A percentile compares a stretch with the other conserved stretches of the same genome.
Evolutionary conservation across 1,139 yeast genomes (phyloP).

Genomic region (Diutina ranongensis): DNA sequence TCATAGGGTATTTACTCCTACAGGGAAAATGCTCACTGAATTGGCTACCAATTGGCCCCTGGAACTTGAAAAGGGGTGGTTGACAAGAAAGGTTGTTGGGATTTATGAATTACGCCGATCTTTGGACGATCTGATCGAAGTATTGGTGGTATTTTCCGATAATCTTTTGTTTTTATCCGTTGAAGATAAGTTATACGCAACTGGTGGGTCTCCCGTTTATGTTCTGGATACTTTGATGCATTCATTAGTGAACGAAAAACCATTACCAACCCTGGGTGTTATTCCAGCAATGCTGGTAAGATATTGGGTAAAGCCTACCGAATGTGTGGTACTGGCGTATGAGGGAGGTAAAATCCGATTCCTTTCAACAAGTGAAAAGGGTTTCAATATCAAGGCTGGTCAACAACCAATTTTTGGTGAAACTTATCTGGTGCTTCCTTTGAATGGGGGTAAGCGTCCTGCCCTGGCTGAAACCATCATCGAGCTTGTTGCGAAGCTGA

Average conservation of each 20-base stretch:
- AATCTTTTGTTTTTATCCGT: constrained; percentile 53
- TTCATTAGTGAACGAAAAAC: constrained; percentile 76
- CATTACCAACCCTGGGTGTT: constrained; percentile 39
- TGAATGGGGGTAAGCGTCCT: background rate
- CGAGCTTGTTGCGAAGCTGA: constrained; percentile 64
- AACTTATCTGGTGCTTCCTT: constrained; percentile 9
- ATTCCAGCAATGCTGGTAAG: constrained; percentile 62
- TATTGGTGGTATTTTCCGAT: constrained; percentile 74
- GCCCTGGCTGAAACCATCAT: constrained; percentile 31
- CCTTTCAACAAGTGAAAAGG: constrained; percentile 15
- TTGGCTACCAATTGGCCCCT: constrained; percentile 81
- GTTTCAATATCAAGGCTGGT: constrained; percentile 15
- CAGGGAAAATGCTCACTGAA: constrained; percentile 80
- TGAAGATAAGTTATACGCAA: constrained; percentile 6
- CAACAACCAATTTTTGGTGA: constrained; percentile 7
- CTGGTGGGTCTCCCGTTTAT: constrained; percentile 36
- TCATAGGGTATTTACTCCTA: constrained; percentile 69
- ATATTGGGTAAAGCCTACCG: constrained; percentile 57
- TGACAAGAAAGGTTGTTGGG: constrained; percentile 73
- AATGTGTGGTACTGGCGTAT: constrained; percentile 37
- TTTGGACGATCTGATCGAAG: constrained; percentile 26
- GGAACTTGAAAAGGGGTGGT: constrained; percentile 82
- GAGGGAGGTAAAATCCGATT: constrained; percentile 20
- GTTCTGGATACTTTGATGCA: constrained; percentile 79
- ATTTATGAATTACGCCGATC: constrained; percentile 46